phyloP scores from a whole-genome alignment of 441 rosid genomes.

The Corymbia citriodora region DNA sequence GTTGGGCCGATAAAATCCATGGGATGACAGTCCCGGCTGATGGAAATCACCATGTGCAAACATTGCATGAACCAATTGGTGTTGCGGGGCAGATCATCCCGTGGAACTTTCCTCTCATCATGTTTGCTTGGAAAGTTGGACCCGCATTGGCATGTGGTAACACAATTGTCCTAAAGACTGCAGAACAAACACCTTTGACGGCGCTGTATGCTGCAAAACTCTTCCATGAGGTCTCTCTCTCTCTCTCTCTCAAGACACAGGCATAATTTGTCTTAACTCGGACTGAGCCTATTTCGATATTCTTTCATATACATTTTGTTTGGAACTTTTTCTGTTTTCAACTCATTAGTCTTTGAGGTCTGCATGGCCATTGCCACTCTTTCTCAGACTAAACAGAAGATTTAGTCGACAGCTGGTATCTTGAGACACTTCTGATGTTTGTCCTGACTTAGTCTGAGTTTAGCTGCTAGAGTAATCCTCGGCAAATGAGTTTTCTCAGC shows the following conservation, averaged over 20 bases:
- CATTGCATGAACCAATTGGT: constrained; percentile 2
- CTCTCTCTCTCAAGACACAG: not conserved
- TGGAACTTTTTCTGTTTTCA: not conserved
- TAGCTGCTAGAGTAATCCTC: not conserved
- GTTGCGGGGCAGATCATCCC: not conserved
- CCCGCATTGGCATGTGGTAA: not conserved
- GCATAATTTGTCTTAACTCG: not conserved
- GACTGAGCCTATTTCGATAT: not conserved
- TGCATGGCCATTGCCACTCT: not conserved
- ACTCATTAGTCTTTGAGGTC: not conserved
- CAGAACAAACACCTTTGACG: constrained; percentile 1
- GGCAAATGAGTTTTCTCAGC: not conserved
- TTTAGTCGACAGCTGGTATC: not conserved
- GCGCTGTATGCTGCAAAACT: not conserved
- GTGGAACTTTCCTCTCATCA: not conserved
- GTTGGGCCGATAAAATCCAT: constrained; percentile 2
- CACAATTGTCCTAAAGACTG: not conserved
- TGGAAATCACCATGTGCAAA: not conserved
- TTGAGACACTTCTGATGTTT: not conserved
- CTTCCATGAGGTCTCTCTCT: not conserved
- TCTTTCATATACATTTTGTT: not conserved
- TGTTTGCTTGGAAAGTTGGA: not conserved
- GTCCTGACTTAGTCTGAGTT: not conserved
- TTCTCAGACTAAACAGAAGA: not conserved
- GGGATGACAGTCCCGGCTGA: not conserved